Evolutionary conservation across 2,329 filamentous ascomycete species (phyloP).

Genomic region (Nemania sp.): DNA sequence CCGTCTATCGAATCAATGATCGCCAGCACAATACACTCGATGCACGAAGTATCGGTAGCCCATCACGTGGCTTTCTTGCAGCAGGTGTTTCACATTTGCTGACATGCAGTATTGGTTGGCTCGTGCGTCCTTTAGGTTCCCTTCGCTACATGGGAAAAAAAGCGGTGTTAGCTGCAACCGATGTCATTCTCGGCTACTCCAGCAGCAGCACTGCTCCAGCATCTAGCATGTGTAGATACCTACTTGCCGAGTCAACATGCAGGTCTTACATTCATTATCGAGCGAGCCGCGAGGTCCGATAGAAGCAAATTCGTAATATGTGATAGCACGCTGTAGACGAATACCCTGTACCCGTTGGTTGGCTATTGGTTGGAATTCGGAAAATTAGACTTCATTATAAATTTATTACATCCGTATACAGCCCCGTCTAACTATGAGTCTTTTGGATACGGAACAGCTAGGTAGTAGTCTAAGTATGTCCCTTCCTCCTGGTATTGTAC

Average conservation of each 20-base stretch:
- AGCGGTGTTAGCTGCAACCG: conserved; percentile 41
- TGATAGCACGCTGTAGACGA: neutral
- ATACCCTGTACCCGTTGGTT: neutral
- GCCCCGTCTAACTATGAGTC: neutral
- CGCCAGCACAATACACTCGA: conserved; percentile 36
- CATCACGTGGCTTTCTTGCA: conserved; percentile 46
- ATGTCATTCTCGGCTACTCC: conserved; percentile 29
- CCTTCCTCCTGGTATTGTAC: too few relatives aligned
- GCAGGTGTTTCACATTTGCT: conserved; percentile 48
- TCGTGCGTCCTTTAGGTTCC: conserved; percentile 26
- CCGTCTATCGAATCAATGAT: conserved; percentile 32
- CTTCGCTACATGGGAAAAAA: conserved; percentile 27
- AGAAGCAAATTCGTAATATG: neutral
- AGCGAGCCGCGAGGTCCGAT: conserved; percentile 11
- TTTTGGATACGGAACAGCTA: too few relatives aligned
- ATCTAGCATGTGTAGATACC: conserved; percentile 17
- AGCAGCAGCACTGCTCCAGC: too few relatives aligned
- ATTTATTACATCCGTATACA: neutral
- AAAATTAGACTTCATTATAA: neutral
- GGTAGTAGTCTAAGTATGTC: too few relatives aligned
- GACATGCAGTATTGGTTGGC: conserved; percentile 46
- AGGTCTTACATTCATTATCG: conserved; percentile 4
- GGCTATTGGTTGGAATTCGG: neutral
- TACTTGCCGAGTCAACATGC: too few relatives aligned
- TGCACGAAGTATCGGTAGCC: conserved; percentile 42